Evolutionary conservation across 805 yeast species (phyloP).

Genomic region (Peterozyma xylosa): DNA sequence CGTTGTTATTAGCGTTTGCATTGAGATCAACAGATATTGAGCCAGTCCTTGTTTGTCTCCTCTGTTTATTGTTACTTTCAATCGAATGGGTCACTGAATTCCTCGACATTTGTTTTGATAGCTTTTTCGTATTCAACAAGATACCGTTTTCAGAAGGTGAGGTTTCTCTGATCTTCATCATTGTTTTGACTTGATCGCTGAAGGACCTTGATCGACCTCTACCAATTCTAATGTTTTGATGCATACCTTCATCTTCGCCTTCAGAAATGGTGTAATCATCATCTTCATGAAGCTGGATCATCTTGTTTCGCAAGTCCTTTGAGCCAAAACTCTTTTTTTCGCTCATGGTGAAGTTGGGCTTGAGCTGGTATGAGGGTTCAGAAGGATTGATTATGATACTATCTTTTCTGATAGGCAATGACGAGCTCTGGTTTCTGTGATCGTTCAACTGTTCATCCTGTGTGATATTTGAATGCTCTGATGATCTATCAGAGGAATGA

Average conservation of each 20-base stretch:
- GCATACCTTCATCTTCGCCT: slow-evolving; percentile 2
- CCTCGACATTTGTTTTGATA: slow-evolving; percentile 20
- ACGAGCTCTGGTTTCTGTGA: slow-evolving; percentile 24
- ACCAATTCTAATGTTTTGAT: not conserved
- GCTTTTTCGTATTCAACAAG: slow-evolving; percentile 13
- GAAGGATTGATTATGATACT: not conserved
- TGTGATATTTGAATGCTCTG: slow-evolving; percentile 24
- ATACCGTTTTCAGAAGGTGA: slow-evolving; percentile 8
- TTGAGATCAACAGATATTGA: slow-evolving; percentile 7
- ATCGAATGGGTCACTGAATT: slow-evolving; percentile 16
- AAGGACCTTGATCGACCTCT: slow-evolving; percentile 28
- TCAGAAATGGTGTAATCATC: slow-evolving; percentile 5
- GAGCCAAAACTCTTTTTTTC: not conserved
- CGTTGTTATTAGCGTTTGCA: slow-evolving; percentile 18
- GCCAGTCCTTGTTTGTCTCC: slow-evolving; percentile 1
- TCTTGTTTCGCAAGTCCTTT: slow-evolving; percentile 7
- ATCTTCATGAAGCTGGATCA: slow-evolving; percentile 8
- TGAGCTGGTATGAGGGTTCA: not conserved
- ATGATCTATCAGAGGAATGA: slow-evolving; percentile 16
- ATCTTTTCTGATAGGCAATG: slow-evolving; percentile 24
- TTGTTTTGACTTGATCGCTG: slow-evolving; percentile 33
- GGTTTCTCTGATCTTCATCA: slow-evolving; percentile 25
- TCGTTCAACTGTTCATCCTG: slow-evolving; percentile 27
- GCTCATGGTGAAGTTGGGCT: not conserved
- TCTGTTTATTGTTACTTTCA: slow-evolving; percentile 5